Evolutionary conservation across 139 green algal species (phyloP).

Genomic region (Monoraphidium neglectum): DNA sequence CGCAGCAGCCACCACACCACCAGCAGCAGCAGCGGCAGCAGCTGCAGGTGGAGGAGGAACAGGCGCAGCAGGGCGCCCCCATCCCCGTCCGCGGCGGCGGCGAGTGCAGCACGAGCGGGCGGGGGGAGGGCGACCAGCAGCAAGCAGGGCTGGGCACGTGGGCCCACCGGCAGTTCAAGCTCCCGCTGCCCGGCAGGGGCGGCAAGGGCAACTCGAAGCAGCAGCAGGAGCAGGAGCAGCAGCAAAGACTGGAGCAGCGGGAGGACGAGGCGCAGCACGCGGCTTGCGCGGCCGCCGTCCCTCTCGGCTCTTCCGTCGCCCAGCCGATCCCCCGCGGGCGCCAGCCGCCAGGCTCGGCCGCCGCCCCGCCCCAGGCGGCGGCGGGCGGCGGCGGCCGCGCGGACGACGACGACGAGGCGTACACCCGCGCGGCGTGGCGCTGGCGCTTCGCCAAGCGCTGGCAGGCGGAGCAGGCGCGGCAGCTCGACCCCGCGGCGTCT

Average conservation of each 20-base stretch:
- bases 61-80: background rate
- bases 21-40: conserved; percentile 7
- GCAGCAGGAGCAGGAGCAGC: no score
- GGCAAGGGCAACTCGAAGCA: background rate
- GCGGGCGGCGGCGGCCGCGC: background rate
- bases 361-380: no score
- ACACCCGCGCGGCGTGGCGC: conserved; percentile 43
- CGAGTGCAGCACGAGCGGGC: conserved; percentile 1
- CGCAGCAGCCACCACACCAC: background rate
- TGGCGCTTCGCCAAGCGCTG: conserved; percentile 58
- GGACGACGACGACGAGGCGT: conserved; percentile 32
- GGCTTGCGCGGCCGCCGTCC: background rate
- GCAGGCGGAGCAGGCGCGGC: conserved; percentile 51
- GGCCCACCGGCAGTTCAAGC: conserved; percentile 23
- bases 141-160: conserved; percentile 42
- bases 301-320: background rate
- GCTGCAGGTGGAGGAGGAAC: conserved; percentile 1
- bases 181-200: background rate
- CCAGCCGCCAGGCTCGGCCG: background rate
- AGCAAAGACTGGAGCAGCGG: no score
- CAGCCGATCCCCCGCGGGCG: background rate
- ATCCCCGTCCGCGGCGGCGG: background rate
- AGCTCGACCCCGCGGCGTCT: background rate
- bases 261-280: no score
- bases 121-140: background rate